These are phyloP conservation scores for Candida andamanensis DNA, from an alignment of 805 yeast species.

Conservation along the genomic window DNA sequence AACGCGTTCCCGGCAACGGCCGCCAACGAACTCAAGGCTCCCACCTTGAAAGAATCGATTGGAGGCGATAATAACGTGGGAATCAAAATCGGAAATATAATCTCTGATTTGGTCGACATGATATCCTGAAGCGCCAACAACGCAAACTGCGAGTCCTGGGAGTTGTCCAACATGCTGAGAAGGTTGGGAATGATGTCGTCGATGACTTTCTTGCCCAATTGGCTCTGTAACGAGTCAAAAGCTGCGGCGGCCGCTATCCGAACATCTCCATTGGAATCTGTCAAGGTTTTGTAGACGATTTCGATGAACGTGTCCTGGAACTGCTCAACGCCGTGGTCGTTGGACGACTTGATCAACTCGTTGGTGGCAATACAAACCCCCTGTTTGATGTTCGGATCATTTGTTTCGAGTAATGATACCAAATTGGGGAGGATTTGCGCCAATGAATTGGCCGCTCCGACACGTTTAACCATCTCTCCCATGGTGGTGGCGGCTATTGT, in stretches of 20 bases:
- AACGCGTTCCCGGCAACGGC: conserved; percentile 85
- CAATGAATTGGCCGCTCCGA: conserved; percentile 81
- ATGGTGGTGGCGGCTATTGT: conserved; percentile 87
- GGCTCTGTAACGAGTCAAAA: conserved; percentile 79
- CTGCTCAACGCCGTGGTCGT: conserved; percentile 52
- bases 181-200: conserved; percentile 86
- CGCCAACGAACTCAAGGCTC: conserved; percentile 80
- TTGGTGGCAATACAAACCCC: conserved; percentile 94
- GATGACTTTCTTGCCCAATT: conserved; percentile 77
- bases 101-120: conserved; percentile 84
- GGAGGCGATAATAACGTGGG: conserved; percentile 83
- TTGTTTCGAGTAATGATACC: conserved; percentile 55
- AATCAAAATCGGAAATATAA: conserved; percentile 87
- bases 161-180: conserved; percentile 56
- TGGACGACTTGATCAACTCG: conserved; percentile 76
- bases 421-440: conserved; percentile 81
- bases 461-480: conserved; percentile 92
- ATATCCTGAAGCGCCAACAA: conserved; percentile 85
- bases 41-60: conserved; percentile 77
- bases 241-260: conserved; percentile 90
- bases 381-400: conserved; percentile 67
- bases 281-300: conserved; percentile 73
- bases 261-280: conserved; percentile 67
- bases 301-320: conserved; percentile 66
- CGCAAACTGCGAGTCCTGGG: conserved; percentile 67